Evolutionary conservation across 306 rosid genomes (phyloP), one percentile per base, ranked within the genome.

Genomic region (Prunus kanzakura): DNA sequence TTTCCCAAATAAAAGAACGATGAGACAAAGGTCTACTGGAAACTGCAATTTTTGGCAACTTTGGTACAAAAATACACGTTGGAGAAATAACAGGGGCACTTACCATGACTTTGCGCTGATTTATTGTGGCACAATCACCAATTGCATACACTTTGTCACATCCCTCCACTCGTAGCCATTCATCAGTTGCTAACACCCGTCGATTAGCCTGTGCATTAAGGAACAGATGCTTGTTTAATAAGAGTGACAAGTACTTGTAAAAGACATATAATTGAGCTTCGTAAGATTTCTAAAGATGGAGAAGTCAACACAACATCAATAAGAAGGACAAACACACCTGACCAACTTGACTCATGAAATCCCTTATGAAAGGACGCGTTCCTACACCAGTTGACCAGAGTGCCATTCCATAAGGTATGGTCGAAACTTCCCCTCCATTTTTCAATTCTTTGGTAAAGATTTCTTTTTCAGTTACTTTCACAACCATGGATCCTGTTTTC

Each of bases 381-480:
- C 97, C 99, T 12, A 92, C 84, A 41, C 99, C 99, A 51, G 99
- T 95, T 72, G 99, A 95, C 99, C 97, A 95, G 43, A 95, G 97
- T 76, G 89, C 96, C 99, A 95, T 91, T 78, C 99, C 99, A 72
- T 89, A 95, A 20, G 98, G 98, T 69, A 89, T 81, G 19, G 84
- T 35, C 29, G 91, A 87, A 60, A 89, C 64, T 63, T 83, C 80
- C 45, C 90, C 88, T 11, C 98, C 98, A 75, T 78, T 92, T 80
- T 92, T 96, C 90, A 87, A 60, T 75, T 92, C 96, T 78, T 92
- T 91, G 12, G 96, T 89, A 15, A 86, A 79, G 70, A 96, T 96
- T 71, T 96, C 98, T 64, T 88, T 96, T 3, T 89, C 93, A 12
- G 92, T 71, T 68, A 96, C 96, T 82, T 96, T 92, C 78, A 89